Evolutionary conservation across 2,329 filamentous ascomycete genomes (phyloP).

Genomic region (Fusarium armeniacum): DNA sequence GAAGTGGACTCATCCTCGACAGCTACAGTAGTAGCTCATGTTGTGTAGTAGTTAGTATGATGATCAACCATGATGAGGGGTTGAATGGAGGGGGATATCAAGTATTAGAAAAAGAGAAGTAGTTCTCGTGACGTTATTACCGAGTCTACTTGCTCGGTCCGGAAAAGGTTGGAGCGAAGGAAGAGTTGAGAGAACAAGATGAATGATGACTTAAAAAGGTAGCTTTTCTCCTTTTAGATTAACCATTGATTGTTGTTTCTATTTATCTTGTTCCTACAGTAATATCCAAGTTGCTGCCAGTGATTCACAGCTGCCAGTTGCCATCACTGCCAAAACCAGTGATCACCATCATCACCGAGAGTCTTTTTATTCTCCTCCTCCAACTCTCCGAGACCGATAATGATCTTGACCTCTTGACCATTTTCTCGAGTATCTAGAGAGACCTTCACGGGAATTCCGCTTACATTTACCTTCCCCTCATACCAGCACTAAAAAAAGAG

Average conservation of each 20-base stretch:
- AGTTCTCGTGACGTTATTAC: constrained; percentile 10
- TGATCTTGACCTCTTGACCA: not conserved
- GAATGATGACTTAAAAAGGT: not conserved
- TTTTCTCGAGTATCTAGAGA: not conserved
- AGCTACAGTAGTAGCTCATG: not conserved
- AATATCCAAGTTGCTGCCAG: not conserved
- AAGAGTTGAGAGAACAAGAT: constrained; percentile 1
- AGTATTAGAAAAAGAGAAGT: not conserved
- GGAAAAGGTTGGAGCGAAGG: constrained; percentile 15
- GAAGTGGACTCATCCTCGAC: constrained; percentile 18
- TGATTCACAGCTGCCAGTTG: not conserved
- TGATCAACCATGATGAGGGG: constrained; percentile 25
- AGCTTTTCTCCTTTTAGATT: not conserved
- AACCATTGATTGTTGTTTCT: not conserved
- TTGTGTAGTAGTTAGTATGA: constrained; percentile 4
- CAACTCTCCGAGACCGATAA: not conserved
- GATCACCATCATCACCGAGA: not conserved
- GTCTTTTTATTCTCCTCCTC: not conserved
- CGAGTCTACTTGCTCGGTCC: constrained; percentile 23
- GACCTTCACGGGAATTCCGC: constrained; percentile 25
- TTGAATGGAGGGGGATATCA: not conserved
- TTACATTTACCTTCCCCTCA: constrained; percentile 18
- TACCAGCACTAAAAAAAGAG: constrained; percentile 11
- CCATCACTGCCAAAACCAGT: not conserved
- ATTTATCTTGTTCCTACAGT: not conserved